Conservation (phyloP, 257 asterid species). For the Paulownia fortunei region DNA sequence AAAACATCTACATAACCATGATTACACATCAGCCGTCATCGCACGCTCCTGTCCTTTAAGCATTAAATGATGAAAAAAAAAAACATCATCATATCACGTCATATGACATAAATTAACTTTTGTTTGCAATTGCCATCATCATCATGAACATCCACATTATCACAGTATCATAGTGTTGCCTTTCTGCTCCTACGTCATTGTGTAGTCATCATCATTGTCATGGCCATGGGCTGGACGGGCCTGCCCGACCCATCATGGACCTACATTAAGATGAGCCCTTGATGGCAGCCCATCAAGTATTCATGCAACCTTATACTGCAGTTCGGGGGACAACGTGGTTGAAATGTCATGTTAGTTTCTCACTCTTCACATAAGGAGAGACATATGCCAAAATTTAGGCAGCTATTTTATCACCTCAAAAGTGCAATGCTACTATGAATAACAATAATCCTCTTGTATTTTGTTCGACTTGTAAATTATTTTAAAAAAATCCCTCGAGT, state of each 20-base stretch:
- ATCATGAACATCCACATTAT: constrained; percentile 27
- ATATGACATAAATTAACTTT: constrained; percentile 28
- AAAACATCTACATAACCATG: background rate
- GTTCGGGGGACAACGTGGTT: background rate
- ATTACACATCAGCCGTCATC: background rate
- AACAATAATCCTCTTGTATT: no score
- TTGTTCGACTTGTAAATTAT: no score
- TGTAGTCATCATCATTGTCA: constrained; percentile 31
- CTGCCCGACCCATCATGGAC: background rate
- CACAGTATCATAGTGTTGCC: constrained; percentile 15
- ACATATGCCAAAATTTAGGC: background rate
- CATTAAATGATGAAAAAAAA: constrained; percentile 20
- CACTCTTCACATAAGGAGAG: no score
- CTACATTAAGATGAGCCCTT: background rate
- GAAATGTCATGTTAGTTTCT: background rate
- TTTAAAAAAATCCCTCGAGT: no score
- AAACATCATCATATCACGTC: constrained; percentile 8
- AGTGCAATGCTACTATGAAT: no score
- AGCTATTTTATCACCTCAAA: no score
- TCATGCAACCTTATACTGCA: background rate
- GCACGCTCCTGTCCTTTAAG: constrained; percentile 12
- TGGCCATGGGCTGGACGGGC: constrained; percentile 6
- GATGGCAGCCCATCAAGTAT: constrained; percentile 5
- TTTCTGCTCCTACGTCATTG: constrained; percentile 8
- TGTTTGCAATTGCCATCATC: background rate